Evolutionary conservation across 306 rosid species (phyloP), one percentile per base, ranked within the genome.

Genomic region (Vigna unguiculata): DNA sequence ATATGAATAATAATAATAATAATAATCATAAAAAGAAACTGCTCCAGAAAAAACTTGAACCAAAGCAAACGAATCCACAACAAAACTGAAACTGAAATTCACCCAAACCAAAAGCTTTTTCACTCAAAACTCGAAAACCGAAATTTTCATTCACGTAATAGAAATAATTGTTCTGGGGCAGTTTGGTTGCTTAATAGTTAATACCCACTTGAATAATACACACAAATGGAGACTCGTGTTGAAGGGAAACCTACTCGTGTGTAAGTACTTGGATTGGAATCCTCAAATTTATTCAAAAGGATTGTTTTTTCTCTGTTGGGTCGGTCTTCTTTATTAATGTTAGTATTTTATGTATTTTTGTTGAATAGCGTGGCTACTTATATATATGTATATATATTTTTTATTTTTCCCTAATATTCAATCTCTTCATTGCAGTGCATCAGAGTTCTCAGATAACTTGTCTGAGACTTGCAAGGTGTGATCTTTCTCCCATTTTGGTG

Each of bases 401-500:
- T 47, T 6, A 17, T 38, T 25, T 43, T 66, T 36, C 1, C 55
- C 24, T 45, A 51, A 74, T 78, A 57, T 80, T 43, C 51, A 41
- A 65, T 59, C 13, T 74, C 17, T 60, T 66, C 34, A 11, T 75
- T 38, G 80, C 83, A 75, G 86, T 45, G 57, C 69, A 52, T 60
- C 80, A 2, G 72, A 49, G 5, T 46, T 69, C 30, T 68, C 69
- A 21, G 78, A 70, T 71, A 63, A 69, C 61, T 63, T 75, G 72
- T 60, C 81, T 38, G 61, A 54, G 21, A 75, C 76, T 36, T 4
- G 75, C 81, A 63, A 79, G 81, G 84, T 83, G 11, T 53, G 74
- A 53, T 74, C 41, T 74, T 71, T 78, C 32, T 20, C 40, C 53
- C 38, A 24, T 77, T 43, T 21, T 72, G 22, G 15, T 25, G 8